phyloP scores from a whole-genome alignment of 768 basidiomycete genomes.

The Leucocoprinus sp. region DNA sequence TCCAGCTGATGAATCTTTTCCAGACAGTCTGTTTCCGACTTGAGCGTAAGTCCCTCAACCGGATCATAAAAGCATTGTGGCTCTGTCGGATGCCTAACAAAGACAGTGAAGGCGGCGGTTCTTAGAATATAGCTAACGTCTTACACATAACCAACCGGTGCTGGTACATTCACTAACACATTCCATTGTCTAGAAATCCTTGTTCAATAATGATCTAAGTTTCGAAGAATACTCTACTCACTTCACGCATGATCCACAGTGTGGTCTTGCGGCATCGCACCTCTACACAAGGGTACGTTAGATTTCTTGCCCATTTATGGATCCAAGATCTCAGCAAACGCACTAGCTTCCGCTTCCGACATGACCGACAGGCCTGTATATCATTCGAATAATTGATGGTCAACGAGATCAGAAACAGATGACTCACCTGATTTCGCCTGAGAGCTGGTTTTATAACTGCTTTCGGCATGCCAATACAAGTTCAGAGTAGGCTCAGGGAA shows the following conservation, averaged over 20 bases:
- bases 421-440: conserved; percentile 66
- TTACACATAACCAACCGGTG: conserved; percentile 80
- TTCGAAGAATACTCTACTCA: conserved; percentile 27
- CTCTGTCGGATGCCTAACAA: conserved; percentile 67
- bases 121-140: conserved; percentile 7
- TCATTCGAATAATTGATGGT: conserved; percentile 5
- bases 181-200: conserved; percentile 59
- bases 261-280: conserved; percentile 83
- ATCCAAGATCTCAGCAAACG: conserved; percentile 18
- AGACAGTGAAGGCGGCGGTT: conserved; percentile 10
- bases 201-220: conserved; percentile 3
- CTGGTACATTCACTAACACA: conserved; percentile 72
- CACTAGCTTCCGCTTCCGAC: conserved; percentile 80
- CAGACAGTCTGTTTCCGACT: conserved; percentile 69
- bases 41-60: conserved; percentile 70
- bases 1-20: conserved; percentile 74
- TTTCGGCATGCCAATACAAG: conserved; percentile 60
- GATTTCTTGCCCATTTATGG: background rate
- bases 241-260: conserved; percentile 82
- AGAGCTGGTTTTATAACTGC: conserved; percentile 52
- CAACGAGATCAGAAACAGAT: background rate
- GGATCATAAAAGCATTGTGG: conserved; percentile 85
- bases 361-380: conserved; percentile 74
- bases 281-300: conserved; percentile 39
- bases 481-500: background rate